Evolutionary conservation across 371 early-diverging fungal species (phyloP), one percentile per base, ranked within the genome.

Genomic region (Capillidium heterosporum): DNA sequence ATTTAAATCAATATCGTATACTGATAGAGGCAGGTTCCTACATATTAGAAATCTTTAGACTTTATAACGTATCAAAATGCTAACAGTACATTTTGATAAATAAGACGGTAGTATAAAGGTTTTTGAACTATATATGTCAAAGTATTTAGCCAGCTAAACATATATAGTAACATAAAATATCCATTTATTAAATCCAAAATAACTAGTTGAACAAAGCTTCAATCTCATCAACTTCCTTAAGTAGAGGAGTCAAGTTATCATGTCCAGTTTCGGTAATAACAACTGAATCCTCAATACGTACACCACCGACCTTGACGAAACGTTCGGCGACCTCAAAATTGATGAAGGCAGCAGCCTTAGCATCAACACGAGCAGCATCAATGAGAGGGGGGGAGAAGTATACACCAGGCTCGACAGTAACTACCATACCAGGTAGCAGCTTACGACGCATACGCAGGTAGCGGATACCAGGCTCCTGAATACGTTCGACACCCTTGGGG

Each of bases 371-470:
- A 59, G 65, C 63, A 50, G 71, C 73, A 44, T 73, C 76, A 46
- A 78, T 66, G 56, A 77, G 69, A 54, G 70, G 73, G 60, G 76
- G 71, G 57, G 73, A 74, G 59, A 79, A 78, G 62, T 78, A 81
- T 54, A 78, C 75, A 73, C 95, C 95, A 27, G 95, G 95, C 67
- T 95, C 95, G 32, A 91, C 88, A 15, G 95, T 95, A 40, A 95
- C 84, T 13, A 82, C 85, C 78, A 90, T 89, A 29, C 86, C 83
- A 19, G 77, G 65, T 57, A 75, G 71, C 48, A 95, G 74, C 11
- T 67, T 67, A 61, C 95, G 80, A 42, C 90, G 81, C 78, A 90
- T 82, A 35, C 95, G 82, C 59, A 95, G 69, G 65, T 90, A 80
- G 50, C 83, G 78, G 57, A 88, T 71, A 2, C 92, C 88, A 17